A percentile compares a stretch with the other conserved stretches of the same genome.
Conservation (phyloP, 2,329 filamentous ascomycete genomes). For the Hyphodiscus sp. region DNA sequence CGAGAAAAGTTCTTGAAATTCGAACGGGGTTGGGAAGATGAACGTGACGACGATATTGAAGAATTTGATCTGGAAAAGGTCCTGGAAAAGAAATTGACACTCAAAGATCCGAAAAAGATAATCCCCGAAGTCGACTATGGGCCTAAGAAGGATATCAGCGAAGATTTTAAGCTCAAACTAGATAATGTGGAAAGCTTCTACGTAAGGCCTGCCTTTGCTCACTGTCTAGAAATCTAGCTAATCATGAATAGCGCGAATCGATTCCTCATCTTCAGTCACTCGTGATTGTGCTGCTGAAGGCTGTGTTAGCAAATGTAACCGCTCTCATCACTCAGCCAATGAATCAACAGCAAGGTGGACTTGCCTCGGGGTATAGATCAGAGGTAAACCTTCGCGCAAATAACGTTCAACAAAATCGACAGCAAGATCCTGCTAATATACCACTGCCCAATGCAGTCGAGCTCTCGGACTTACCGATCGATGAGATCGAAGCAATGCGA, state of each 20-base stretch:
- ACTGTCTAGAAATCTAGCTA: slow-evolving; percentile 22
- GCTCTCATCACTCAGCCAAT: slow-evolving; percentile 63
- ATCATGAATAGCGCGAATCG: slow-evolving; percentile 53
- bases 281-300: slow-evolving; percentile 86
- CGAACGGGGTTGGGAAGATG: slow-evolving; percentile 75
- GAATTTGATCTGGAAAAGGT: slow-evolving; percentile 36
- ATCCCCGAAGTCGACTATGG: slow-evolving; percentile 41
- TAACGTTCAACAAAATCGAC: slow-evolving; percentile 19
- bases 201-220: slow-evolving; percentile 45
- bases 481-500: slow-evolving; percentile 76
- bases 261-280: slow-evolving; percentile 86
- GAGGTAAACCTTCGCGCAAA: slow-evolving; percentile 24
- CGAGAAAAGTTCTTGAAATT: slow-evolving; percentile 86
- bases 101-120: slow-evolving; percentile 35
- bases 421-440: slow-evolving; percentile 25
- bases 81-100: slow-evolving; percentile 36
- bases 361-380: slow-evolving; percentile 22
- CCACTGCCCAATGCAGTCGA: slow-evolving; percentile 24
- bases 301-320: slow-evolving; percentile 80
- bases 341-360: slow-evolving; percentile 17
- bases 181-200: slow-evolving; percentile 78
- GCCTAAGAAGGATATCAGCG: slow-evolving; percentile 41
- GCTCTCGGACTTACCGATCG: slow-evolving; percentile 46
- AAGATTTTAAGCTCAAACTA: slow-evolving; percentile 58
- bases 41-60: slow-evolving; percentile 36